phyloP scores from a whole-genome alignment of 1,284 basidiomycete species.

The Rhodotorula sp. region DNA sequence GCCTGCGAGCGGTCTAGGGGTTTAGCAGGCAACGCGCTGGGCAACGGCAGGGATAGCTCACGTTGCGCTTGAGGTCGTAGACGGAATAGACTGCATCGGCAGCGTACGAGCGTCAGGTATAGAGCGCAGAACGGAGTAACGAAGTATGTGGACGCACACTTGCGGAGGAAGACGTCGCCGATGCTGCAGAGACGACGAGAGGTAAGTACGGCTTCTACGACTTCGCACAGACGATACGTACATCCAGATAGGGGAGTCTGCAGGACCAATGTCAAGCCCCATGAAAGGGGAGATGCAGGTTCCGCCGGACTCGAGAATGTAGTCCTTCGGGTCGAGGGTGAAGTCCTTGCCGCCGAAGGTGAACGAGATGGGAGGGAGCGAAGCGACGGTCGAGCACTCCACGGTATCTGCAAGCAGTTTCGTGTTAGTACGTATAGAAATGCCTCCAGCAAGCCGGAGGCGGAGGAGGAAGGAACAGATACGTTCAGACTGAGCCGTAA shows the following conservation, averaged over 20 bases:
- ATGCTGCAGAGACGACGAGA: constrained; percentile 45
- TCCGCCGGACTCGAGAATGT: constrained; percentile 75
- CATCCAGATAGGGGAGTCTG: constrained; percentile 93
- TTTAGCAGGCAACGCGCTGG: background rate
- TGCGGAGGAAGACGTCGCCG: constrained; percentile 49
- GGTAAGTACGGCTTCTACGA: too few species aligned
- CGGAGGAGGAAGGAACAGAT: background rate
- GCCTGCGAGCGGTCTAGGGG: constrained; percentile 45
- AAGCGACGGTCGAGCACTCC: constrained; percentile 79
- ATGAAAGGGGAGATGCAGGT: constrained; percentile 95
- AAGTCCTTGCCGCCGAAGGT: constrained; percentile 70
- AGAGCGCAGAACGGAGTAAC: too few species aligned
- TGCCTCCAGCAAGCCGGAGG: background rate
- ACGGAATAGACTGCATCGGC: constrained; percentile 68
- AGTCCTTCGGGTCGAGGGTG: constrained; percentile 53
- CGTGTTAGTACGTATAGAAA: background rate
- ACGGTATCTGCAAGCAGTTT: constrained; percentile 68
- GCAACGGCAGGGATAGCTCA: constrained; percentile 34
- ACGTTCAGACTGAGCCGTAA: too few species aligned
- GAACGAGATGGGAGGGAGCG: constrained; percentile 83
- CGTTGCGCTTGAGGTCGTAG: constrained; percentile 61
- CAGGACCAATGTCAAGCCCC: constrained; percentile 82
- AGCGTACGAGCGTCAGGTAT: background rate
- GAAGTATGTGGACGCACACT: constrained; percentile 55
- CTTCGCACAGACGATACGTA: too few species aligned